Evolutionary conservation across 495 filamentous ascomycete species (phyloP), one percentile per base, ranked within the genome.

Genomic region (Aspergillus carlsbadensis): DNA sequence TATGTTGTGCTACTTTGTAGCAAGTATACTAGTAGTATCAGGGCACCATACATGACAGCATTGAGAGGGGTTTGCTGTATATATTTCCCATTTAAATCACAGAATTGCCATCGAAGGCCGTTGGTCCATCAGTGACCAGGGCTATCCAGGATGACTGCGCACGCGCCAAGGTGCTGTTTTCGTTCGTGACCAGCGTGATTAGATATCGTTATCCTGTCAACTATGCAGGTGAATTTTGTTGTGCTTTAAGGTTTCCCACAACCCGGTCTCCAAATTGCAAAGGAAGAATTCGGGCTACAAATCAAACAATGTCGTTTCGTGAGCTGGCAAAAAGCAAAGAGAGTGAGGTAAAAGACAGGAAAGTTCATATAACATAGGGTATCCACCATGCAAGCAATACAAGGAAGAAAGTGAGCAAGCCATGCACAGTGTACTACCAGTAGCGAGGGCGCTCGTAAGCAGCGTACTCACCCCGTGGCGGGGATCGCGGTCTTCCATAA

Each of bases 361-460:
- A 37, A 15, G 18, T n/a, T 29, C 15, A 46, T 57, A 18, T 57
- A 61, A 52, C 60, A 56, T 43, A 45, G 60, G 67, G 67, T 70
- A 67, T 70, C 55, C 62, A 58, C 60, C 56, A 61, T 60, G 54
- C 49, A 61, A 29, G 18, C 14, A 52, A 52, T 35, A 40, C 48
- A 52, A 52, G 10, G 21, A 42, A 52, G 31, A 31, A 46, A 20
- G 17, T 44, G 20, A 60, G 59, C 20, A 54, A 51, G 52, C 33
- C 57, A 35, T 36, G 40, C 46, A 43, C 34, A 60, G 39, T 34
- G 37, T 52, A 57, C 59, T 76, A 79, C 76, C 76, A 79, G 63
- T 79, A 79, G 35, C 67, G 65, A 49, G 71, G 75, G 45, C 76
- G 76, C 14, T 78, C 76, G 57, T 79, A 79, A 8, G 65, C 65